Evolutionary conservation across 2,329 filamentous ascomycete genomes (phyloP).

Genomic region (Sporothrix sp.): DNA sequence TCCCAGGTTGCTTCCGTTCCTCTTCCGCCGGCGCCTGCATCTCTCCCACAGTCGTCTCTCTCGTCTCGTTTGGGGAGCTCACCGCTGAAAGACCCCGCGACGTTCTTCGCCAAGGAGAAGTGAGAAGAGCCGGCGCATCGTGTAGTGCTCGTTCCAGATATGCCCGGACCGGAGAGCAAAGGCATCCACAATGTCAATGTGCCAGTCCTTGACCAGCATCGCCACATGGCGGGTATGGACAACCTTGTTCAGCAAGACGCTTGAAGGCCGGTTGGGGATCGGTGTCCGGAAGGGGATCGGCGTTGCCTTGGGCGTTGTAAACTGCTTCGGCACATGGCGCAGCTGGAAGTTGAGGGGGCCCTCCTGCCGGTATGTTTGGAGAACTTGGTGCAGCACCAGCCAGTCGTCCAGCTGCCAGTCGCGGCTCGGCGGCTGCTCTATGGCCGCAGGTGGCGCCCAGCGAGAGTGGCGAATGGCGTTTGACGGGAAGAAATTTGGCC

Average conservation of each 20-base stretch:
- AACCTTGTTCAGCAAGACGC: slow-evolving; percentile 36
- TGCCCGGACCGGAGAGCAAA: slow-evolving; percentile 38
- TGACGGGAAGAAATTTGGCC: slow-evolving; percentile 3
- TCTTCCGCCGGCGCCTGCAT: too few species aligned
- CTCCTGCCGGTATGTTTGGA: slow-evolving; percentile 39
- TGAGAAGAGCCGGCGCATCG: slow-evolving; percentile 45
- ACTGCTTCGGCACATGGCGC: slow-evolving; percentile 13
- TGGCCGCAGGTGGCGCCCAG: slow-evolving; percentile 5
- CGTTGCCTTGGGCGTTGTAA: background rate
- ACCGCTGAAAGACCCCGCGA: slow-evolving; percentile 17
- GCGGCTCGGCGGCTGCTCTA: slow-evolving; percentile 1
- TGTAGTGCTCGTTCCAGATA: slow-evolving; percentile 37
- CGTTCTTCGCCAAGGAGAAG: slow-evolving; percentile 42
- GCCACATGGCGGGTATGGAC: slow-evolving; percentile 37
- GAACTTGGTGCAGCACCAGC: slow-evolving; percentile 41
- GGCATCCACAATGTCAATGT: slow-evolving; percentile 47
- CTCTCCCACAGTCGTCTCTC: background rate
- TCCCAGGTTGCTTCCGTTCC: too few species aligned
- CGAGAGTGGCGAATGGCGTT: slow-evolving; percentile 6
- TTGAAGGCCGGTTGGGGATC: slow-evolving; percentile 1
- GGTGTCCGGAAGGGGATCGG: background rate
- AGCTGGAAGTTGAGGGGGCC: slow-evolving; percentile 32
- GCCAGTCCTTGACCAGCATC: slow-evolving; percentile 44
- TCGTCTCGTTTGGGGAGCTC: background rate
- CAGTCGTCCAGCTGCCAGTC: slow-evolving; percentile 34